Conservation (phyloP, 805 yeast genomes). For the Saccharomycopsis javanensis region DNA sequence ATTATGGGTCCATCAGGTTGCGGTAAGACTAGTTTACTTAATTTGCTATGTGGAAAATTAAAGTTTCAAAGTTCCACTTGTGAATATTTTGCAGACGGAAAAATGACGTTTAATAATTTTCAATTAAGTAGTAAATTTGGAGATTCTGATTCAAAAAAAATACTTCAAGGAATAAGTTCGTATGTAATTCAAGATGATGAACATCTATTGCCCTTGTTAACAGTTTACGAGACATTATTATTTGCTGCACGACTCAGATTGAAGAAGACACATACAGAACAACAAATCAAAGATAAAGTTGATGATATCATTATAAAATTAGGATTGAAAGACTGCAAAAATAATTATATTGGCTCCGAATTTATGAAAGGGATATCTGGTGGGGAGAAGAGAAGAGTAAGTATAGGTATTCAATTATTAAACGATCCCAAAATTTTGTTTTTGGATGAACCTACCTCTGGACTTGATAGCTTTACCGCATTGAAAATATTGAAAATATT, state of each 20-base stretch:
- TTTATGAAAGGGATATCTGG: conserved; percentile 58
- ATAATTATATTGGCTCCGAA: conserved; percentile 58
- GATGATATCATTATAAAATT: conserved; percentile 50
- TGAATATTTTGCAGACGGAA: conserved; percentile 31
- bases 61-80: conserved; percentile 28
- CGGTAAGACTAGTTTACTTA: conserved; percentile 63
- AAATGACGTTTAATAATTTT: conserved; percentile 34
- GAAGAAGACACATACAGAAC: conserved; percentile 30
- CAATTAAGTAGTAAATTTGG: conserved; percentile 1
- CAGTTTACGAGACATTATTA: conserved; percentile 67
- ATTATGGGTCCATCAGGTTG: conserved; percentile 80
- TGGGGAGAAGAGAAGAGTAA: conserved; percentile 75
- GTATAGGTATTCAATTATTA: conserved; percentile 70
- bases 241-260: conserved; percentile 65
- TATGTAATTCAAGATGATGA: conserved; percentile 80
- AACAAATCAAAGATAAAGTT: conserved; percentile 40
- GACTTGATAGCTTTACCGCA: conserved; percentile 74
- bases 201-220: conserved; percentile 56
- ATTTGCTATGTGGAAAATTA: conserved; percentile 51
- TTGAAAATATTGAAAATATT: conserved; percentile 54
- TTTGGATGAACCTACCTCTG: conserved; percentile 85
- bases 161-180: conserved; percentile 43
- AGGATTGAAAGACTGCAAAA: conserved; percentile 69
- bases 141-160: conserved; percentile 25
- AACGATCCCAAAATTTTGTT: conserved; percentile 63